phyloP scores from a whole-genome alignment of 306 rosid species.

The Citrullus colocynthis region DNA sequence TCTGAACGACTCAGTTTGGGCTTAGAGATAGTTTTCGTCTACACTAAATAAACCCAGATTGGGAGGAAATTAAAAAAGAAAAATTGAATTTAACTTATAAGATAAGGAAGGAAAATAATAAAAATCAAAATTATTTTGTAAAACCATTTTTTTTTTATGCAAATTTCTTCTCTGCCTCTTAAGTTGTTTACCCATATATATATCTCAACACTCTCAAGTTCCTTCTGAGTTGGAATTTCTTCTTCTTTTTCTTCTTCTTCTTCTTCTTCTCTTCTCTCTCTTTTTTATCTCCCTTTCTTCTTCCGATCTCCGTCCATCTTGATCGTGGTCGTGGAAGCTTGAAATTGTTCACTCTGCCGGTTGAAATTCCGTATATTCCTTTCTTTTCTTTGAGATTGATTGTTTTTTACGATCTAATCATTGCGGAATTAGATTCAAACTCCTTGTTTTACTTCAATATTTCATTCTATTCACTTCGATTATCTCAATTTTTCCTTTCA shows the following conservation, averaged over 20 bases:
- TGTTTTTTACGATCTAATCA: conserved; percentile 28
- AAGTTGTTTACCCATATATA: conserved; percentile 1
- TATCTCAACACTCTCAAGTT: conserved; percentile 12
- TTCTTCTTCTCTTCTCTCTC: conserved; percentile 3
- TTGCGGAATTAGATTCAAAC: neutral
- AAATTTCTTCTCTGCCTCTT: neutral
- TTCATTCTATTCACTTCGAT: conserved; percentile 9
- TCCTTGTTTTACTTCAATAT: conserved; percentile 21
- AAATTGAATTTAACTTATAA: neutral
- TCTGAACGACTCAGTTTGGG: too few relatives aligned
- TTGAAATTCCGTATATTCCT: conserved; percentile 10
- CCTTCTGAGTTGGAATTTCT: conserved; percentile 30
- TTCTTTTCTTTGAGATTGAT: neutral
- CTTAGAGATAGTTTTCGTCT: too few relatives aligned
- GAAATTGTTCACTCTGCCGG: neutral
- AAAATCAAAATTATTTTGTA: neutral
- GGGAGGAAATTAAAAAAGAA: neutral
- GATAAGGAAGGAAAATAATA: neutral
- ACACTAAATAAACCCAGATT: neutral
- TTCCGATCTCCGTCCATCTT: conserved; percentile 22
- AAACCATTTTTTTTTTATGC: neutral
- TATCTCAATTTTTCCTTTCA: neutral
- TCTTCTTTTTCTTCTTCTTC: conserved; percentile 28
- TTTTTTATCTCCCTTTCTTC: conserved; percentile 6
- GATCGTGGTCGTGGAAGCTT: conserved; percentile 8